These are phyloP conservation scores for Nemania sp. DNA, from an alignment of 2,329 filamentous ascomycete species.

Conservation along the genomic window DNA sequence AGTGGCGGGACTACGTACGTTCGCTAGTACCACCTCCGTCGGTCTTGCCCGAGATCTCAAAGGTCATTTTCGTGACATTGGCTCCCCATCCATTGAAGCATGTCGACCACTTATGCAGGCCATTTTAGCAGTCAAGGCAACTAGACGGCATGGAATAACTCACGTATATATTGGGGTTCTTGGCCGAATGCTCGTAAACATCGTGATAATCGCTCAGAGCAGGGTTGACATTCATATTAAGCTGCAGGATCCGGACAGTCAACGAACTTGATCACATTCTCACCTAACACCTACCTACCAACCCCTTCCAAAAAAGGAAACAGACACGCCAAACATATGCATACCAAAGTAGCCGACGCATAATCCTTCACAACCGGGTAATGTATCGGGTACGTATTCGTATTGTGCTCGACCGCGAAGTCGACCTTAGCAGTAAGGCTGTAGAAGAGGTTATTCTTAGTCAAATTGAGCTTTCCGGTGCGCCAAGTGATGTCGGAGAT, in stretches of 20 bases:
- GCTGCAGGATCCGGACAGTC: background rate
- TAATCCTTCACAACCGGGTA: slow-evolving; percentile 24
- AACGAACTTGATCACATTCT: background rate
- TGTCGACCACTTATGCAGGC: slow-evolving; percentile 24
- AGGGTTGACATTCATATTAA: slow-evolving; percentile 22
- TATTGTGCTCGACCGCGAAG: slow-evolving; percentile 16
- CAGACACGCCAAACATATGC: slow-evolving; percentile 5
- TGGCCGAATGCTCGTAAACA: slow-evolving; percentile 9
- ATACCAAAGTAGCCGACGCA: slow-evolving; percentile 21
- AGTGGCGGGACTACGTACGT: slow-evolving; percentile 9
- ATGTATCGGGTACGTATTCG: slow-evolving; percentile 19
- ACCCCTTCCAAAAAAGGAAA: background rate
- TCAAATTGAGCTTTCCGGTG: slow-evolving; percentile 17
- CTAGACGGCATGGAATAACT: background rate
- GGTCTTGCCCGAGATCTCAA: slow-evolving; percentile 9
- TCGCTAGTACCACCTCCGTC: slow-evolving; percentile 19
- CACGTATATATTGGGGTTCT: slow-evolving; percentile 24
- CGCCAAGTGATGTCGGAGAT: slow-evolving; percentile 26
- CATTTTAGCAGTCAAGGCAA: background rate
- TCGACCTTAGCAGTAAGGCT: slow-evolving; percentile 21
- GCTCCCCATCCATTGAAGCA: slow-evolving; percentile 22
- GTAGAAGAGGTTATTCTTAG: slow-evolving; percentile 11
- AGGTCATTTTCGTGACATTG: slow-evolving; percentile 25
- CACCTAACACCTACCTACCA: background rate
- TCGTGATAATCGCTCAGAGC: slow-evolving; percentile 21